Conservation (phyloP, 1,284 basidiomycete genomes). For the Heliocybe sulcata region DNA sequence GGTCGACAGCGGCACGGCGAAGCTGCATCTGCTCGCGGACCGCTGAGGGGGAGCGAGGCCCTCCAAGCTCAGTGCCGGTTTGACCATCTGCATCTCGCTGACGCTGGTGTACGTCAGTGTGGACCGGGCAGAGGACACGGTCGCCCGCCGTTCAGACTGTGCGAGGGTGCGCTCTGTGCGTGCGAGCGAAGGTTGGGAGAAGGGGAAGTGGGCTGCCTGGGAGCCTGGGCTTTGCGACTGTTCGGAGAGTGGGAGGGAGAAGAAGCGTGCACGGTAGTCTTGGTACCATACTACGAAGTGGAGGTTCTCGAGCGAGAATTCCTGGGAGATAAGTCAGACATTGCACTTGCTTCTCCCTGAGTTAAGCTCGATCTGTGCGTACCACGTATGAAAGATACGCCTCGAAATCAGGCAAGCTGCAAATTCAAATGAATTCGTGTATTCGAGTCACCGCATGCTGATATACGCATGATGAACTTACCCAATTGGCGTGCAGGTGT, state of each 20-base stretch:
- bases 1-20: neutral
- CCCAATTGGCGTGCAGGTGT: conserved; percentile 32
- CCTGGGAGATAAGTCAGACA: conserved; percentile 26
- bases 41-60: neutral
- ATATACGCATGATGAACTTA: conserved; percentile 10
- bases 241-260: conserved; percentile 16
- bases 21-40: neutral
- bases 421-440: neutral
- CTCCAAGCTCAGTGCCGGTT: neutral
- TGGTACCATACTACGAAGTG: conserved; percentile 37
- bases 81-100: neutral
- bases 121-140: neutral
- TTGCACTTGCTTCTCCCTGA: conserved; percentile 23
- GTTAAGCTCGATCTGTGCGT: neutral
- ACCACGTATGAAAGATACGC: conserved; percentile 6
- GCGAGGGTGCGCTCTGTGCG: conserved; percentile 3
- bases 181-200: neutral
- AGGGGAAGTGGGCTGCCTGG: neutral
- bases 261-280: conserved; percentile 30
- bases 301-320: conserved; percentile 31
- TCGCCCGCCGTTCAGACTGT: neutral
- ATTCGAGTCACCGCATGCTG: neutral
- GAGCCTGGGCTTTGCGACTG: conserved; percentile 12
- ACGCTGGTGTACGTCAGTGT: neutral
- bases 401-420: conserved; percentile 8